Evolutionary conservation across 192 early-diverging fungal genomes (phyloP), one percentile per base, ranked within the genome.

Genomic region (Coemansia erecta): DNA sequence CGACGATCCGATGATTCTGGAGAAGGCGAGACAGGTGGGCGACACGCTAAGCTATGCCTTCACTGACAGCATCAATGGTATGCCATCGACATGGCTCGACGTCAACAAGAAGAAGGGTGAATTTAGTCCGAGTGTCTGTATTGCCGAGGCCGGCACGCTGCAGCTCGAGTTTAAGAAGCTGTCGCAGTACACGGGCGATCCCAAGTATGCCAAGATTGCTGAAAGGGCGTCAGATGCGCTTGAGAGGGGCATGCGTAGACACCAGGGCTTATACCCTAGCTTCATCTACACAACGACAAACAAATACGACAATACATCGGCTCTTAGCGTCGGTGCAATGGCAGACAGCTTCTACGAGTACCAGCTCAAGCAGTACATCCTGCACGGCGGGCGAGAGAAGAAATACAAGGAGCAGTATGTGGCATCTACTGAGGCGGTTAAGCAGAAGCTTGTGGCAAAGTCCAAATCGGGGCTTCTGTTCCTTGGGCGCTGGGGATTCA

Each of bases 271-370:
- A 26, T 90, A 90, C 4, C 92, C 93, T 8, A 85, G 90, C 49
- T 90, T 67, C 56, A 83, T 80, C 12, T 18, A 59, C 18, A 45
- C 60, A 1, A 18, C n/a, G 5, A 67, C 51, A 3, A 72, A 72
- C 37, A 3, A 54, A n/a, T 74, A 71, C 51, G 54, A 46, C 24
- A 6, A 14, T 2, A 33, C 11, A 4, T 17, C 60, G 2, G 83
- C 84, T 39, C 84, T 92, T 22, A 76, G 90, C 19, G 77, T 95
- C 26, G 93, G 95, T 3, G 86, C 87, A 15, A 68, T 85, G 11
- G 89, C 90, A 0, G 95, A 98, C 46, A 92, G 90, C 57, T 98
- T 94, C 61, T 98, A 98, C 78, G 93, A 98, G 83, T 98, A 98
- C 70, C 79, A 91, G 47, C 84, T 89, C 21, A 98, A 98, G 70